Percentiles rank a stretch among this genome's conserved stretches.
Conservation (phyloP, 2,329 filamentous ascomycete species). For the Trichoderma guizhouense region DNA sequence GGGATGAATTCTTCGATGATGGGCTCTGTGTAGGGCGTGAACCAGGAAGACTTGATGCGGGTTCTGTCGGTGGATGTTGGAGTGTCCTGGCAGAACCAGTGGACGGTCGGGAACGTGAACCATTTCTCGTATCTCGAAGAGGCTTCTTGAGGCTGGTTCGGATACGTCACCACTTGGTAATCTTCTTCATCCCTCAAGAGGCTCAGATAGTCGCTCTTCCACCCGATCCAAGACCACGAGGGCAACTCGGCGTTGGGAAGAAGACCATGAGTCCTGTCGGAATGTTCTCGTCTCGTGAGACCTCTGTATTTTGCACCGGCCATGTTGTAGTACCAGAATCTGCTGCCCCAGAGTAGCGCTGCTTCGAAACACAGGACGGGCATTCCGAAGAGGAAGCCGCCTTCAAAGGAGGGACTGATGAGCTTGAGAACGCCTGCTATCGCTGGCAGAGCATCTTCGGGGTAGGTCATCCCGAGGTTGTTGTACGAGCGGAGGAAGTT, state of each 20-base stretch:
- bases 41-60: background rate
- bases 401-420: background rate
- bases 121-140: background rate
- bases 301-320: background rate
- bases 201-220: background rate
- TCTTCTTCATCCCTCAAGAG: background rate
- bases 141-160: background rate
- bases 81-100: background rate
- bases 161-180: background rate
- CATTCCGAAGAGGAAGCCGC: background rate
- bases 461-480: background rate
- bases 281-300: background rate
- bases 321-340: background rate
- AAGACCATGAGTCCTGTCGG: background rate
- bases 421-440: background rate
- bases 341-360: background rate
- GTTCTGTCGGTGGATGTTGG: background rate
- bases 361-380: background rate
- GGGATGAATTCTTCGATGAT: background rate
- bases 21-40: background rate
- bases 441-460: background rate
- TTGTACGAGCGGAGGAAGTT: background rate
- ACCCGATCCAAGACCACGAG: background rate
- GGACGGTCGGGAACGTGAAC: background rate
- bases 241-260: background rate